These are phyloP conservation scores for Daldinia childiae DNA, from an alignment of 495 filamentous ascomycete species.

Conservation along the genomic window DNA sequence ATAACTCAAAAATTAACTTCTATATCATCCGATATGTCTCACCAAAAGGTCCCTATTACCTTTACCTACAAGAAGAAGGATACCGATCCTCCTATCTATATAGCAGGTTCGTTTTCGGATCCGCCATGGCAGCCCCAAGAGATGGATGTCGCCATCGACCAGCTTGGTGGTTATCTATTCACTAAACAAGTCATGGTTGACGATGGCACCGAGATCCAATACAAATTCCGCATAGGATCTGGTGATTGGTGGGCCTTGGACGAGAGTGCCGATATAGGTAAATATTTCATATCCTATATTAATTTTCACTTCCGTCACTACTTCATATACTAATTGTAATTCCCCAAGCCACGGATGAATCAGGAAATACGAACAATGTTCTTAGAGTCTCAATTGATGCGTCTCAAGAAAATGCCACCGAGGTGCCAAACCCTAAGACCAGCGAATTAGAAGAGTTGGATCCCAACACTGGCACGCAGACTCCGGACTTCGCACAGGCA, in stretches of 20 bases:
- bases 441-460: constrained; percentile 2
- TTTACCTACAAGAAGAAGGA: constrained; percentile 68
- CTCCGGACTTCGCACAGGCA: constrained; percentile 49
- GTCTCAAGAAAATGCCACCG: constrained; percentile 3
- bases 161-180: constrained; percentile 55
- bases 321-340: constrained; percentile 15
- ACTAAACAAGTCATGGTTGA: constrained; percentile 57
- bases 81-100: constrained; percentile 67
- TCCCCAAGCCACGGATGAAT: constrained; percentile 58
- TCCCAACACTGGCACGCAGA: constrained; percentile 9
- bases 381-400: constrained; percentile 51
- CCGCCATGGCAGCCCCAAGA: constrained; percentile 71
- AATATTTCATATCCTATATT: constrained; percentile 6
- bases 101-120: constrained; percentile 71
- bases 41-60: constrained; percentile 53
- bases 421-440: constrained; percentile 3
- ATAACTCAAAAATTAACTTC: constrained; percentile 26
- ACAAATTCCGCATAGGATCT: constrained; percentile 72
- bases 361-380: constrained; percentile 68
- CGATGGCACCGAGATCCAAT: constrained; percentile 65
- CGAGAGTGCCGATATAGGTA: constrained; percentile 63
- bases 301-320: neutral
- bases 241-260: constrained; percentile 74
- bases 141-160: constrained; percentile 60
- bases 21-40: constrained; percentile 49